phyloP scores from a whole-genome alignment of 140 eudicot species.

The Anethum foeniculum region DNA sequence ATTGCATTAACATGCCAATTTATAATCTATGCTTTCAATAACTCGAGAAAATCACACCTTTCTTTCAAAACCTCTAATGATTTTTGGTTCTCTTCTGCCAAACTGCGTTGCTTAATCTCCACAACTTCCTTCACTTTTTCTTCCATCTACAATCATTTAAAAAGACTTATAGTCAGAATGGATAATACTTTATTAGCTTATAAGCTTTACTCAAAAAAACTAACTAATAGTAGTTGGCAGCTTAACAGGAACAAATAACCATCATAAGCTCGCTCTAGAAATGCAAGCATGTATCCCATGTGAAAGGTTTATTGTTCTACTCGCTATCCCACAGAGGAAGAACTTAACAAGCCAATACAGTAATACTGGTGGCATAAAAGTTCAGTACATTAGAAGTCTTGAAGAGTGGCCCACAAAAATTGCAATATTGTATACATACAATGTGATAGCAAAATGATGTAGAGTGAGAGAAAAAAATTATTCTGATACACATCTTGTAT shows the following conservation, averaged over 20 bases:
- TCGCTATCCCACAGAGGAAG: not conserved
- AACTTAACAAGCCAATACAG: not conserved
- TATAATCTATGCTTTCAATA: slow-evolving; percentile 1
- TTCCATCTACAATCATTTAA: slow-evolving; percentile 60
- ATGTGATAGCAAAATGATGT: not conserved
- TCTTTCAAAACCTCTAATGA: slow-evolving; percentile 80
- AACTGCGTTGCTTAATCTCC: slow-evolving; percentile 95
- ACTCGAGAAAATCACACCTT: slow-evolving; percentile 39
- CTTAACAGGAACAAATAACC: not conserved
- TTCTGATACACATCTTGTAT: not conserved
- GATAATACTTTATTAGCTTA: too few species aligned
- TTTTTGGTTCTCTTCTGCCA: slow-evolving; percentile 97
- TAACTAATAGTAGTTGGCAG: slow-evolving; percentile 8
- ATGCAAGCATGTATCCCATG: slow-evolving; percentile 3
- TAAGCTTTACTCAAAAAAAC: too few species aligned
- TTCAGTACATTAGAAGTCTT: not conserved
- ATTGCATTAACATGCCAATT: slow-evolving; percentile 1
- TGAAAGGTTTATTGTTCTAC: not conserved
- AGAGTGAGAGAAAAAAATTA: not conserved
- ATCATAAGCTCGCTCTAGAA: not conserved
- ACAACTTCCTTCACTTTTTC: slow-evolving; percentile 94
- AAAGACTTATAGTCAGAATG: not conserved
- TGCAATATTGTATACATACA: not conserved
- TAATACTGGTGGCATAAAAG: not conserved
- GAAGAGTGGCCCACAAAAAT: not conserved